These are phyloP conservation scores for Roridomyces roridus DNA, from an alignment of 768 basidiomycete genomes.

Conservation along the genomic window DNA sequence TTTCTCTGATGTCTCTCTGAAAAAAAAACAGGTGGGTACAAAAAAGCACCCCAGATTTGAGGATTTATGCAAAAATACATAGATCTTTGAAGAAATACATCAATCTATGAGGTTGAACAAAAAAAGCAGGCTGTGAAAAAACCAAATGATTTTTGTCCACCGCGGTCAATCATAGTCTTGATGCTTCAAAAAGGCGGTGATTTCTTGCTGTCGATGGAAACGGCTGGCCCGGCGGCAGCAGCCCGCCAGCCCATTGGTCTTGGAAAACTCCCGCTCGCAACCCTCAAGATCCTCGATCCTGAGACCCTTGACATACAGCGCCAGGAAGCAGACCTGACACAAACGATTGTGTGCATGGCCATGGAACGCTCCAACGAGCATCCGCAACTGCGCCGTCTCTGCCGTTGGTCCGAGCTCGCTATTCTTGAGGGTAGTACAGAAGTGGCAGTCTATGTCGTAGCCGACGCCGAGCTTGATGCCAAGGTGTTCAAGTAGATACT, in stretches of 20 bases:
- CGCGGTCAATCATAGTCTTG: too few relatives aligned
- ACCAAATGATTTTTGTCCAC: too few relatives aligned
- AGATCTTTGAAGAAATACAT: too few relatives aligned
- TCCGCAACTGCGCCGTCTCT: not conserved
- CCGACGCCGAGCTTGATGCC: not conserved
- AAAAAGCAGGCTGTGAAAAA: too few relatives aligned
- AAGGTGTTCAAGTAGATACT: not conserved
- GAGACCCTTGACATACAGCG: slow-evolving; percentile 11
- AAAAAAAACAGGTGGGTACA: too few relatives aligned
- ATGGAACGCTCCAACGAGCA: slow-evolving; percentile 13
- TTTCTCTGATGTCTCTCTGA: too few relatives aligned
- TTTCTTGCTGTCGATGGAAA: slow-evolving; percentile 18
- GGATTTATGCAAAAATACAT: too few relatives aligned
- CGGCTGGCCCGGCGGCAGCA: slow-evolving; percentile 4
- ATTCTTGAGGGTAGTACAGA: slow-evolving; percentile 11
- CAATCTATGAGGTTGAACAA: too few relatives aligned
- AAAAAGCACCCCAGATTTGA: too few relatives aligned
- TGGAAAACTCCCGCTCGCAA: slow-evolving; percentile 18
- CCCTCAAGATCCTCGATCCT: slow-evolving; percentile 23
- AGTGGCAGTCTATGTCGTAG: slow-evolving; percentile 21
- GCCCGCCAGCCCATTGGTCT: slow-evolving; percentile 14
- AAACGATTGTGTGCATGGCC: slow-evolving; percentile 15
- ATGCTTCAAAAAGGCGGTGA: not conserved
- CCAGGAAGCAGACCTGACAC: slow-evolving; percentile 19
- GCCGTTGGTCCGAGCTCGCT: not conserved